Evolutionary conservation across 163 green algal species (phyloP).

Genomic region (Volvox carteri): DNA sequence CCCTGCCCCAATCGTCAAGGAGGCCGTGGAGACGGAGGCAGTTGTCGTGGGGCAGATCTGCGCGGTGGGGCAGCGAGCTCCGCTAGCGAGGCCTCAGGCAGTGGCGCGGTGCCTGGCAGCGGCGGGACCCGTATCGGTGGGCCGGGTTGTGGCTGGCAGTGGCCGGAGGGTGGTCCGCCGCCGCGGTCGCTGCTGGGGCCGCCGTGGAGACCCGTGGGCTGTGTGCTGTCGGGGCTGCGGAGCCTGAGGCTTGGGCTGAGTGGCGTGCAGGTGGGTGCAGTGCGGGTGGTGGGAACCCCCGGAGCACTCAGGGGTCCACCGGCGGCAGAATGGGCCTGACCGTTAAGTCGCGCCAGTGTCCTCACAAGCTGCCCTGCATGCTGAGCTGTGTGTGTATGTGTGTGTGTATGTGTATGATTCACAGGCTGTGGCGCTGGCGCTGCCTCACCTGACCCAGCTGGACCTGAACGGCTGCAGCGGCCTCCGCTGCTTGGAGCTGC

Average conservation of each 20-base stretch:
- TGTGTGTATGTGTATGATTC: no score
- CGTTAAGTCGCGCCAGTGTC: no score
- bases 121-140: not conserved
- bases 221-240: conserved; percentile 51
- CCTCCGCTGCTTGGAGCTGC: conserved; percentile 61
- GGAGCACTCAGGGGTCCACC: no score
- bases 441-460: conserved; percentile 64
- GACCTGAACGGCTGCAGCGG: conserved; percentile 61
- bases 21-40: no score
- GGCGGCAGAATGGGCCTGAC: no score
- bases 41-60: not conserved
- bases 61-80: not conserved
- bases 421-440: conserved; percentile 61
- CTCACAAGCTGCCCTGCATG: no score
- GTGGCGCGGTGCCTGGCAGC: not conserved
- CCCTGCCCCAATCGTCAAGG: no score
- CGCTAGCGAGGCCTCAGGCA: not conserved
- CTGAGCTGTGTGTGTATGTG: no score
- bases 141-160: not conserved
- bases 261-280: conserved; percentile 53
- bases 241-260: conserved; percentile 63
- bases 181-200: not conserved
- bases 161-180: no score
- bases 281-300: not conserved
- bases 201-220: conserved; percentile 47